Percentiles rank a stretch among this genome's conserved stretches.
Evolutionary conservation across 345 rosid species (phyloP).

Genomic region (Boechera divaricarpa): DNA sequence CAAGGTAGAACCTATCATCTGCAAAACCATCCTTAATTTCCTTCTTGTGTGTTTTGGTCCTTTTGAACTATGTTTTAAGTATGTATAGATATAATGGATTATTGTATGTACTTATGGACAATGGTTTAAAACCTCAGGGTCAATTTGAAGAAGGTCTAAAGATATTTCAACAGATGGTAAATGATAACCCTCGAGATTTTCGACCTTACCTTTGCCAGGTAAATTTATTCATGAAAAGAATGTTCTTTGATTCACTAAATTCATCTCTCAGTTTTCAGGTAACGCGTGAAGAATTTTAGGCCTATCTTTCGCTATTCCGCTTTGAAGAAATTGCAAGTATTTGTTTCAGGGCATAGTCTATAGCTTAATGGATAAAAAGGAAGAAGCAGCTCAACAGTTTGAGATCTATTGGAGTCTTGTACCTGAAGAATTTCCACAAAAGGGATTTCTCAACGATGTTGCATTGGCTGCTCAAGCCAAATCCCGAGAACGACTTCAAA

Average conservation of each 20-base stretch:
- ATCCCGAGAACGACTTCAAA: slow-evolving; percentile 58
- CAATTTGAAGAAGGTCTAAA: slow-evolving; percentile 72
- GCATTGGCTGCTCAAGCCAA: slow-evolving; percentile 70
- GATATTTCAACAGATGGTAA: slow-evolving; percentile 70
- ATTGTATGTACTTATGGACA: slow-evolving; percentile 15
- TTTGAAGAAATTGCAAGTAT: slow-evolving; percentile 14
- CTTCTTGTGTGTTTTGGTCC: neutral
- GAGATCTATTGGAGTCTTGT: slow-evolving; percentile 74
- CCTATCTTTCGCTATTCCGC: neutral
- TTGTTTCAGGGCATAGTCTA: slow-evolving; percentile 79
- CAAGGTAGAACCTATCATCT: slow-evolving; percentile 52
- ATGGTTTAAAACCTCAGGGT: slow-evolving; percentile 59
- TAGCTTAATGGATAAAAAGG: slow-evolving; percentile 71
- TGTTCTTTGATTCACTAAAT: neutral
- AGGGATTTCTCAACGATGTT: slow-evolving; percentile 79
- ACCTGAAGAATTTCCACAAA: slow-evolving; percentile 88
- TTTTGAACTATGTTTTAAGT: neutral
- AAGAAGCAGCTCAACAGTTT: slow-evolving; percentile 83
- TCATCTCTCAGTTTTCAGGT: neutral
- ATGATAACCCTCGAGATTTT: slow-evolving; percentile 88
- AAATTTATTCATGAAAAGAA: slow-evolving; percentile 25
- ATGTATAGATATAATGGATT: neutral
- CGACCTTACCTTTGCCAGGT: slow-evolving; percentile 98
- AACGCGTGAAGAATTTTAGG: neutral
- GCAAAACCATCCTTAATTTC: slow-evolving; percentile 4